A percentile compares a stretch with the other conserved stretches of the same genome.
Conservation (phyloP, 78 protist genomes). For the Dictyostelium capitatum region DNA sequence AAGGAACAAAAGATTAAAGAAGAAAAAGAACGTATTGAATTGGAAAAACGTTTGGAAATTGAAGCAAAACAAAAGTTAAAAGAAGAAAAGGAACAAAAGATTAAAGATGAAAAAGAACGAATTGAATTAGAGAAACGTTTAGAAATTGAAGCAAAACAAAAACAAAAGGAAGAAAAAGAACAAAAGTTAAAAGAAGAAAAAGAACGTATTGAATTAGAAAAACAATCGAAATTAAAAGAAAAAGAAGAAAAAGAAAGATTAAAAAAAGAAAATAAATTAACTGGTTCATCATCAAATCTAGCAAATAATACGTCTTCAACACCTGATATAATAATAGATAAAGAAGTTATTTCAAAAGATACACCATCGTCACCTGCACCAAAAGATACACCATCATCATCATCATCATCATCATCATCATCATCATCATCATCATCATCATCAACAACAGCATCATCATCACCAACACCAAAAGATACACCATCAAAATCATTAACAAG, state of each 20-base stretch:
- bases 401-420: neutral
- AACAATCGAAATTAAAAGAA: neutral
- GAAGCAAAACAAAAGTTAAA: conserved; percentile 19
- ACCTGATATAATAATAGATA: too few relatives aligned
- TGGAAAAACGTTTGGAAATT: neutral
- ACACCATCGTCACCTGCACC: too few relatives aligned
- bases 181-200: neutral
- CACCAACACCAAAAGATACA: too few relatives aligned
- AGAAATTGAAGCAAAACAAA: conserved; percentile 3
- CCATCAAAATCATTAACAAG: neutral
- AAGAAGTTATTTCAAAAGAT: too few relatives aligned
- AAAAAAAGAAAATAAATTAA: neutral
- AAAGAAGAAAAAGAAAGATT: neutral
- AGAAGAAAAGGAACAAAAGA: conserved; percentile 21
- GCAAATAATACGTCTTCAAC: too few relatives aligned
- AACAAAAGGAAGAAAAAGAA: conserved; percentile 1
- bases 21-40: conserved; percentile 3
- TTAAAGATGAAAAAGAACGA: conserved; percentile 8
- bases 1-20: conserved; percentile 22
- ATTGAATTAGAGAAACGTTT: neutral
- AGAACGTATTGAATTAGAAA: neutral
- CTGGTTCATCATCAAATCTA: neutral
- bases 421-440: neutral
- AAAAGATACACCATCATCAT: neutral
- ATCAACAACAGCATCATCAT: neutral